Base-by-base conservation (phyloP, 164 flowering plant genomes). In the Vitis cinerea region DNA sequence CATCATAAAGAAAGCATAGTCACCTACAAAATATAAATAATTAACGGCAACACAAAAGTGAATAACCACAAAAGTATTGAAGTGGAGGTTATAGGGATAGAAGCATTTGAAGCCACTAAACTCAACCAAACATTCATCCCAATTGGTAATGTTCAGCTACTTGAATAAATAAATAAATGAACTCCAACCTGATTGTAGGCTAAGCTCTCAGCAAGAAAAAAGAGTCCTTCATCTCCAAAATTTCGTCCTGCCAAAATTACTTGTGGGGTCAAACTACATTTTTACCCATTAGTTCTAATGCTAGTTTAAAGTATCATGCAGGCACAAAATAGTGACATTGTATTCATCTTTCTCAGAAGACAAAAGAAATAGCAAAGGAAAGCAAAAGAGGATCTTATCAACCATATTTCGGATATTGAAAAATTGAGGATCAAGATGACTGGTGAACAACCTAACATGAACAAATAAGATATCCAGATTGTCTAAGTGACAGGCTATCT, bases 161-260 rank as follows among this genome's bases (percentile, higher is more conserved):
- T 4, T 10, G 48, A 23, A 54, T 15, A 53, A 53, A 51, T n/a
- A 37, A 27, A 8, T 68, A 48, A 49, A 71, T 37, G 23, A 67
- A 61, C n/a, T 54, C 63, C 55, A 50, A 90, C 99, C 97, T 89
- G 90, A 73, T 96, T 93, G 80, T 88, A 92, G 0, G 77, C 97
- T 68, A 96, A 86, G 79, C 99, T 86, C 86, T 93, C 97, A 51
- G 99, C 90, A 61, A 96, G 92, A 76, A 90, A 96, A 79, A 90
- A 89, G 29, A 96, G 75, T 19, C 99, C 99, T 70, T 90, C 97
- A 78, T 93, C 93, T 68, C 99, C 99, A 84, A 96, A 93, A 63
- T 87, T 89, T 67, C 83, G 83, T 61, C 98, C 99, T 96, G 85
- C 63, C 57, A 81, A 70, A 68, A 68, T 31, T 29, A 17, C 31